Base-by-base conservation (phyloP, 345 rosid species). In the Rubroshorea leprosula region DNA sequence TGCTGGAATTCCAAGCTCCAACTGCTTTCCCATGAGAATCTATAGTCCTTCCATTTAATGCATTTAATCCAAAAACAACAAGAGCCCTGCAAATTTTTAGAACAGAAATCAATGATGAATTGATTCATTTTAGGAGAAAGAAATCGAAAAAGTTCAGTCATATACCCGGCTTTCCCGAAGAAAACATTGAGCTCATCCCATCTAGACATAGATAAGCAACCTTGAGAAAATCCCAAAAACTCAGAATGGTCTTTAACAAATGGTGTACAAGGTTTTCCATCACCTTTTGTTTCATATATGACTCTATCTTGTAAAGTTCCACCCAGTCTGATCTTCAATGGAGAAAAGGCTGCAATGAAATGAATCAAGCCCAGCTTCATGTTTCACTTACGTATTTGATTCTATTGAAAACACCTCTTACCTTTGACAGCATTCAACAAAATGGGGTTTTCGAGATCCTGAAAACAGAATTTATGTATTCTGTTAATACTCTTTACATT, bases 281-380 rank as follows among this genome's bases (percentile, higher is more conserved):
- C 60, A 38, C 74, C 82, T 58, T 62, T 63, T 13, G 77, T 71
- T 35, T 72, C 75, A 54, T 82, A 80, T 55, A 78, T 60, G 58
- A 80, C 82, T 68, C 80, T 76, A 61, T 85, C 88, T 64, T 85
- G 92, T 67, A 85, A 67, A 52, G 80, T 66, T 12, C 92, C 92
- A 0, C 88, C 92, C 57, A 85, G 19, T 76, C 88, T 80, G 51
- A 85, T 78, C 78, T 82, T 85, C 68, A 85, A 63, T 6, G 88
- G 82, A 17, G 87, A 76, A 75, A 82, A 82, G 23, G 88, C 96
- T 91, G 85, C 68, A 63, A 51, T 23, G 49, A 35, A 35, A 35
- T 35, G 12, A 35, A 35, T 35, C 41, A 35, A 35, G 41, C n/a
- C n/a, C n/a, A n/a, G n/a, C 11, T 35, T 1, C 41, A 35, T 35